These are phyloP conservation scores for Arachnomyces sp. DNA, from an alignment of 2,329 filamentous ascomycete species.

Conservation along the genomic window DNA sequence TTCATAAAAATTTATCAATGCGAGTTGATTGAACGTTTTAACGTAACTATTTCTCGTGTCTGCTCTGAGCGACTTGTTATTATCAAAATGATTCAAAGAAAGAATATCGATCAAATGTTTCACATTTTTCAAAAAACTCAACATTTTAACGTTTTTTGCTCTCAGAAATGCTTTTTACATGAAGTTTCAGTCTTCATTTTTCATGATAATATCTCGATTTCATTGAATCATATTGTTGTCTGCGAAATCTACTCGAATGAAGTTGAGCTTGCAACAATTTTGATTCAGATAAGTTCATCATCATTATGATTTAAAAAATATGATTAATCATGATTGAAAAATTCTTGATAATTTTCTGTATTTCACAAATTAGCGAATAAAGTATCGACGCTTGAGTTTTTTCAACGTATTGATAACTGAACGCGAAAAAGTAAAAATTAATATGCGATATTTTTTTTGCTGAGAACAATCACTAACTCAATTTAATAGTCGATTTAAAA, in stretches of 20 bases:
- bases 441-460: conserved; percentile 8
- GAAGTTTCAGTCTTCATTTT: conserved; percentile 9
- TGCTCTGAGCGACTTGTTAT: conserved; percentile 7
- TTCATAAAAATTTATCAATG: conserved; percentile 16
- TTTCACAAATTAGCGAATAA: conserved; percentile 11
- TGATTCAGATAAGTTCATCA: conserved; percentile 13
- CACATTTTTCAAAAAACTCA: conserved; percentile 4
- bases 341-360: conserved; percentile 17
- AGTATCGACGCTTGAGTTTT: conserved; percentile 19
- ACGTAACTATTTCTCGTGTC: conserved; percentile 8
- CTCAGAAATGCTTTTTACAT: conserved; percentile 8
- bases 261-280: conserved; percentile 14
- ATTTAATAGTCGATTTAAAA: conserved; percentile 14
- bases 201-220: conserved; percentile 9
- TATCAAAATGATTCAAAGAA: conserved; percentile 7
- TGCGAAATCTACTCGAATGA: conserved; percentile 13
- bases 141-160: conserved; percentile 10
- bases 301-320: conserved; percentile 10
- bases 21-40: conserved; percentile 13
- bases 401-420: conserved; percentile 21
- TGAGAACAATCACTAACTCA: conserved; percentile 7
- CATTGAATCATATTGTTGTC: conserved; percentile 13
- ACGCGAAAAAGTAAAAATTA: conserved; percentile 20
- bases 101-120: conserved; percentile 9
- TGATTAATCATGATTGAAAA: conserved; percentile 11